Evolutionary conservation across 495 filamentous ascomycete species (phyloP).

Genomic region (Annulohypoxylon nitens): DNA sequence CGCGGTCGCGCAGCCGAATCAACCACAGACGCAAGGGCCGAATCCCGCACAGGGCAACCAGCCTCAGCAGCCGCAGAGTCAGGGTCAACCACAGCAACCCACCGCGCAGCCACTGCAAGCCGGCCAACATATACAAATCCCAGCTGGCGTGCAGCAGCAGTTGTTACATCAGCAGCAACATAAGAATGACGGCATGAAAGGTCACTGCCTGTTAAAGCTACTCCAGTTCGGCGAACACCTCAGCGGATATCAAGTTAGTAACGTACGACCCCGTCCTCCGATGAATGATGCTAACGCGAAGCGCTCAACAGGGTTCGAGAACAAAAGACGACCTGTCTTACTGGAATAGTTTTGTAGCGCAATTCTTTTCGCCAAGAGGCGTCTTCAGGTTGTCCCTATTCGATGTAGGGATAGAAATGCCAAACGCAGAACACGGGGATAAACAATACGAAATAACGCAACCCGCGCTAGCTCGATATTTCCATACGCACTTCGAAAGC

Average conservation of each 20-base stretch:
- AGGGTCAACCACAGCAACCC: conserved; percentile 51
- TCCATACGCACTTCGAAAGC: conserved; percentile 84
- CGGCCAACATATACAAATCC: conserved; percentile 60
- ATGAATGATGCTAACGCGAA: conserved; percentile 31
- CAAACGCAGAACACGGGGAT: conserved; percentile 56
- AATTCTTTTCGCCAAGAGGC: conserved; percentile 79
- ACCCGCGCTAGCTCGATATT: conserved; percentile 81
- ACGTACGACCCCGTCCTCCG: neutral
- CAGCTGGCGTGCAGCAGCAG: conserved; percentile 52
- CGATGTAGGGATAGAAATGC: conserved; percentile 48
- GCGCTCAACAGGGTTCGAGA: conserved; percentile 61
- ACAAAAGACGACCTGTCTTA: conserved; percentile 72
- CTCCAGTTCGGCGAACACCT: conserved; percentile 78
- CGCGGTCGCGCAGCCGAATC: conserved; percentile 49
- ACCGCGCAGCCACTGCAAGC: conserved; percentile 49
- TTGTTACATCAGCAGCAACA: conserved; percentile 67
- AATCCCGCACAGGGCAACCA: conserved; percentile 55
- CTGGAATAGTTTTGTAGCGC: conserved; percentile 81
- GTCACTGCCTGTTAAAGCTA: conserved; percentile 71
- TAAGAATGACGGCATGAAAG: conserved; percentile 67
- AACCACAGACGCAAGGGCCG: conserved; percentile 49
- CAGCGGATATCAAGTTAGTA: conserved; percentile 71
- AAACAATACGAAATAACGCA: conserved; percentile 86
- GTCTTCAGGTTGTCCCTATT: conserved; percentile 75
- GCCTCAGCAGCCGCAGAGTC: conserved; percentile 62